Evolutionary conservation across 192 early-diverging fungal species (phyloP).

Genomic region (Irineochytrium annulatum): DNA sequence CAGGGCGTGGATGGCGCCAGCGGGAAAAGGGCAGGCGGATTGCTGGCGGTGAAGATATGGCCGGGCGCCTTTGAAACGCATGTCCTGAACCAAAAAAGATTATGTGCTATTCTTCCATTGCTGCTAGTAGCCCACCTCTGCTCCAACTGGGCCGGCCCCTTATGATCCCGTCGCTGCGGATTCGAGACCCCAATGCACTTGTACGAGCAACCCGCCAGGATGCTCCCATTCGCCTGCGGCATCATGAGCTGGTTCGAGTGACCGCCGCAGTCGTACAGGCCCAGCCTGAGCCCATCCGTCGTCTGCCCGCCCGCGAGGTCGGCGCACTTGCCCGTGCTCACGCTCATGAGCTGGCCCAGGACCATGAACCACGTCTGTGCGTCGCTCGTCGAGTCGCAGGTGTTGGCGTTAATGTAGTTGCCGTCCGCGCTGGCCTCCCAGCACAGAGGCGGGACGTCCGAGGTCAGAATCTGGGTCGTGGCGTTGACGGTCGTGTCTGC

Average conservation of each 20-base stretch:
- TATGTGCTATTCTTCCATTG: not conserved
- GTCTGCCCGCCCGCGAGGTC: slow-evolving; percentile 13
- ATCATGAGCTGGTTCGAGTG: not conserved
- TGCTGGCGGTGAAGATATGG: slow-evolving; percentile 12
- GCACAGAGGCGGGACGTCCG: not conserved
- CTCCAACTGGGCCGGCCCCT: not conserved
- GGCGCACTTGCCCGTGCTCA: not conserved
- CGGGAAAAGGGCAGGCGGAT: slow-evolving; percentile 9
- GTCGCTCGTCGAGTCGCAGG: slow-evolving; percentile 9
- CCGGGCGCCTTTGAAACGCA: not conserved
- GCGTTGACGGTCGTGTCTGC: too few species aligned
- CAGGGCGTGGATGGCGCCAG: not conserved
- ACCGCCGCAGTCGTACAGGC: slow-evolving; percentile 6
- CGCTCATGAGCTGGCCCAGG: slow-evolving; percentile 18
- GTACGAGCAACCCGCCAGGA: not conserved
- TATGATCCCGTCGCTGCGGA: slow-evolving; percentile 2
- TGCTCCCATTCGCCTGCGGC: not conserved
- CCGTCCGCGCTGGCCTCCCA: not conserved
- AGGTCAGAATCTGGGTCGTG: not conserved
- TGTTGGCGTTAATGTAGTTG: slow-evolving; percentile 1
- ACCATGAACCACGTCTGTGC: slow-evolving; percentile 20
- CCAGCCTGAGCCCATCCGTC: slow-evolving; percentile 7
- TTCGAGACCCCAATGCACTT: slow-evolving; percentile 2
- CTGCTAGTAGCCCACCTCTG: slow-evolving; percentile 10
- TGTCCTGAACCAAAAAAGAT: slow-evolving; percentile 3